Percentiles rank a stretch among this genome's conserved stretches.
Conservation (phyloP, 1,284 basidiomycete genomes). For the Boletus smithii region DNA sequence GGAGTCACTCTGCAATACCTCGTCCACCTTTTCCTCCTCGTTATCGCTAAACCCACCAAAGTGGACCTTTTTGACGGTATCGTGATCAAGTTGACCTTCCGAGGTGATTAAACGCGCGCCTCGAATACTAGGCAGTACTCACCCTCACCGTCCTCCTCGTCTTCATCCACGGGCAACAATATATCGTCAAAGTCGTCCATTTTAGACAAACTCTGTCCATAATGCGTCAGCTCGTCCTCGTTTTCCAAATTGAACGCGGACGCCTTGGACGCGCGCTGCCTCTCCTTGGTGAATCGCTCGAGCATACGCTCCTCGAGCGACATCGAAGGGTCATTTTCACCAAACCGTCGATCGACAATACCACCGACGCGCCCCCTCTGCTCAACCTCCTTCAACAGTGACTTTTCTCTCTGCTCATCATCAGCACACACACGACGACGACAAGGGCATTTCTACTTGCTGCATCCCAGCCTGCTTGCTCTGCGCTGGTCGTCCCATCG, state of each 20-base stretch:
- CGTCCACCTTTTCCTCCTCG: slow-evolving; percentile 55
- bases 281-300: slow-evolving; percentile 91
- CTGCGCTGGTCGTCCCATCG: slow-evolving; percentile 75
- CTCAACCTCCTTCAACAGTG: slow-evolving; percentile 84
- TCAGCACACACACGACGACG: slow-evolving; percentile 15
- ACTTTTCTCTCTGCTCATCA: slow-evolving; percentile 70
- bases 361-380: slow-evolving; percentile 79
- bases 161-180: slow-evolving; percentile 69
- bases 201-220: slow-evolving; percentile 82
- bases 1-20: slow-evolving; percentile 33
- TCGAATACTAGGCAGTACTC: slow-evolving; percentile 9
- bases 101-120: slow-evolving; percentile 23
- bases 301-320: slow-evolving; percentile 95
- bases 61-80: slow-evolving; percentile 66
- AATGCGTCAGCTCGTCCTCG: slow-evolving; percentile 90
- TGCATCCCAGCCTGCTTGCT: slow-evolving; percentile 90
- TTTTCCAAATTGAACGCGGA: slow-evolving; percentile 90
- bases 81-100: slow-evolving; percentile 60
- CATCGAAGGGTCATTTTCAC: slow-evolving; percentile 90
- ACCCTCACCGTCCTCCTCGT: slow-evolving; percentile 53
- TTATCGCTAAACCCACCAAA: slow-evolving; percentile 91
- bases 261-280: slow-evolving; percentile 76
- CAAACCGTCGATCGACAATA: slow-evolving; percentile 92
- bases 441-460: slow-evolving; percentile 54
- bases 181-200: slow-evolving; percentile 85